Conservation (phyloP, 345 rosid genomes). For the Salix viminalis region DNA sequence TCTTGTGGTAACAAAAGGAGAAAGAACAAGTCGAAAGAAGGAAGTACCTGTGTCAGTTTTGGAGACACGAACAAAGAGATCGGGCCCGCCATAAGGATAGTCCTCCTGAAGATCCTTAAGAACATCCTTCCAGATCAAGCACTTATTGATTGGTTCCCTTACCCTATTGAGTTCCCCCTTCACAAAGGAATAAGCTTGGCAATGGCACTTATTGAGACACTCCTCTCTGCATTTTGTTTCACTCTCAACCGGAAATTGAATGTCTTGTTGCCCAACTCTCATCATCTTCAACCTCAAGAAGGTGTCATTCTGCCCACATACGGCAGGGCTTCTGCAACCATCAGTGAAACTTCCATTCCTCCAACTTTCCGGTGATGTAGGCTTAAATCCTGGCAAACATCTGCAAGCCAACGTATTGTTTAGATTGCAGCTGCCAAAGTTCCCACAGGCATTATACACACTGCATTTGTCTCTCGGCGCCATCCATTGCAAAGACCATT, state of each 20-base stretch:
- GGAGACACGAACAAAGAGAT: conserved; percentile 41
- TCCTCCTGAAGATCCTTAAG: conserved; percentile 54
- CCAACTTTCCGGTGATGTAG: conserved; percentile 15
- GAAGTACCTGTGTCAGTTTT: conserved; percentile 44
- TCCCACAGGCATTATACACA: conserved; percentile 27
- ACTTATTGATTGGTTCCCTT: neutral
- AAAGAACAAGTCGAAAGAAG: neutral
- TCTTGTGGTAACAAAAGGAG: neutral
- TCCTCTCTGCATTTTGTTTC: neutral
- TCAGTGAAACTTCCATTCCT: conserved; percentile 4
- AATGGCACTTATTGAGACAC: conserved; percentile 12
- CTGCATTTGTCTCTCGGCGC: conserved; percentile 36
- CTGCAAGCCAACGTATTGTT: conserved; percentile 15
- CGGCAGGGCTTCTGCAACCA: conserved; percentile 28
- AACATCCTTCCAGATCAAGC: conserved; percentile 59
- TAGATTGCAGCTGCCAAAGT: conserved; percentile 30
- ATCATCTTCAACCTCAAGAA: conserved; percentile 17
- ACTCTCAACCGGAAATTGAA: accelerated
- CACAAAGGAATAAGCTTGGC: conserved; percentile 27
- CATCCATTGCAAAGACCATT: conserved; percentile 25
- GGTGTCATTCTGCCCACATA: neutral
- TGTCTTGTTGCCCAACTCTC: neutral
- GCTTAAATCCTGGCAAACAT: conserved; percentile 45
- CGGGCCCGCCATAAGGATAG: conserved; percentile 26
- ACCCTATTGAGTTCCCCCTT: neutral